phyloP scores from a whole-genome alignment of 441 rosid genomes.

The Flueggea neowawraea region DNA sequence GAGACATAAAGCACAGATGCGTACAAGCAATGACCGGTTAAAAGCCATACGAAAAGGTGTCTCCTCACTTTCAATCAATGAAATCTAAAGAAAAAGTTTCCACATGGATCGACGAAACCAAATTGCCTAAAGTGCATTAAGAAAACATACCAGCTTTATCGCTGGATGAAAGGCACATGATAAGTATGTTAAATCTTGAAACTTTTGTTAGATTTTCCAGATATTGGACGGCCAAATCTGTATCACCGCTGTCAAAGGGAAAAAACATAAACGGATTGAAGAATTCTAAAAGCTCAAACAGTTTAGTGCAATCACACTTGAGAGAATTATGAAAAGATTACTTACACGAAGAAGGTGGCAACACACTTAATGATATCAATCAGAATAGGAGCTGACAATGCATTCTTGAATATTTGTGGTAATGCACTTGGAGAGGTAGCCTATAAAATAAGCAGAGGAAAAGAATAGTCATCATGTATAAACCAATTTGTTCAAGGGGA shows the following conservation, averaged over 20 bases:
- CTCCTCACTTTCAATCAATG: no score
- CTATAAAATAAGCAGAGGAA: constrained; percentile 30
- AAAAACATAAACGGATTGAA: constrained; percentile 11
- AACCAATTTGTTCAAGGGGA: constrained; percentile 1
- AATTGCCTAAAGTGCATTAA: background rate
- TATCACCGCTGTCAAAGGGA: constrained; percentile 53
- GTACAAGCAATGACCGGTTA: no score
- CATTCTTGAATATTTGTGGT: constrained; percentile 77
- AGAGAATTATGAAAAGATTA: background rate
- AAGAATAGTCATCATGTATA: constrained; percentile 3
- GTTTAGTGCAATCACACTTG: background rate
- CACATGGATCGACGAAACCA: background rate
- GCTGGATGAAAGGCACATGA: constrained; percentile 70
- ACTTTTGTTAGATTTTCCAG: constrained; percentile 74
- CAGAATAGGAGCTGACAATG: constrained; percentile 64
- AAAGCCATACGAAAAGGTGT: no score
- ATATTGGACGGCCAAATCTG: constrained; percentile 68
- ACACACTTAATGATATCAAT: constrained; percentile 72
- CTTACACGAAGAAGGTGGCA: constrained; percentile 69
- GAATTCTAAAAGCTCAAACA: background rate
- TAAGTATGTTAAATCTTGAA: constrained; percentile 82
- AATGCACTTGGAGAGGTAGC: constrained; percentile 66
- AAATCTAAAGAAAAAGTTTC: no score
- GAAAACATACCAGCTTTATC: constrained; percentile 66
- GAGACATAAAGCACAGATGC: no score